Base-by-base conservation (phyloP, 345 rosid species). In the Dimocarpus longan region DNA sequence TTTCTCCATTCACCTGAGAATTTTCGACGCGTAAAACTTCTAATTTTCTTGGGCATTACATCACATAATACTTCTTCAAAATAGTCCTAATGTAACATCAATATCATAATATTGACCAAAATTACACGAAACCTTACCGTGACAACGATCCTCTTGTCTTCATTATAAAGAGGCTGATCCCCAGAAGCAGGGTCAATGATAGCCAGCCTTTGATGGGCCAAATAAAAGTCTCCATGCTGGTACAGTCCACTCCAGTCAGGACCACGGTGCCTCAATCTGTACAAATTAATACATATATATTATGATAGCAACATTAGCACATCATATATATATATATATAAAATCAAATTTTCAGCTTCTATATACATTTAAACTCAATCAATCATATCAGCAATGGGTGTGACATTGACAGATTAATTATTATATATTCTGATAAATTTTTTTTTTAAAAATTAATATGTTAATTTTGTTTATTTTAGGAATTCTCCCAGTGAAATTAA, bases 241-340 rank as follows among this genome's bases (percentile, higher is more conserved):
- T 90, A 90, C 54, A 96, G 78, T 9, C 99, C 99, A 79, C 99
- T 96, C 99, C 99, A 96, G 83, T 96, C 99, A 6, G 99, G 99
- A 50, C 99, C 99, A 71, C 99, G 90, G 80, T 96, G 99, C 92
- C 89, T 93, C 89, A 96, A 85, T 81, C 99, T 96, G 82, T 56
- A 56, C 19, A 57, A n/a, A n/a, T n/a, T n/a, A n/a, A 19, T 32
- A 32, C 59, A 67, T 0, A 60, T 3, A 32, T 32, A 32, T 32
- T 32, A 32, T 32, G 28, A 32, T 32, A 32, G 1, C 37, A 32
- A 32, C 37, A 32, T 32, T 32, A 32, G 37, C 37, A 32, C 37
- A 32, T 7, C 52, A 46, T 46, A 46, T 46, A 46, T 46, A 46
- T 46, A 11, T 46, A 46, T 46, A 11, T 44, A 39, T 2, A 8